These are phyloP conservation scores for Tetrahymena borealis DNA, from an alignment of 73 alveolate genomes.

Conservation along the genomic window DNA sequence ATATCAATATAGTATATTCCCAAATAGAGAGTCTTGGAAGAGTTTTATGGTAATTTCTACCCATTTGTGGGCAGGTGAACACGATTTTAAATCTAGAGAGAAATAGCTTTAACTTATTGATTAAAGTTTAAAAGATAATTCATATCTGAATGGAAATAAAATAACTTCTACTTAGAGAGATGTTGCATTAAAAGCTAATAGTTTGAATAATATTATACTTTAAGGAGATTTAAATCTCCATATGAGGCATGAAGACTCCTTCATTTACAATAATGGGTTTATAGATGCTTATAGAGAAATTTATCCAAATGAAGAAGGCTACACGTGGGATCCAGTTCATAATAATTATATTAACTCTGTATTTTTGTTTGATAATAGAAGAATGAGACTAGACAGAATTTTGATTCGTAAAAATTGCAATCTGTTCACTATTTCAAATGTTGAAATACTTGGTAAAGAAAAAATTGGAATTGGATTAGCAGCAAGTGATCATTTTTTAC, in stretches of 20 bases:
- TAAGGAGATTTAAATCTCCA: conserved; percentile 31
- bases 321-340: conserved; percentile 9
- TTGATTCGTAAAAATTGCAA: not conserved
- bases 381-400: conserved; percentile 41
- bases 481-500: not conserved
- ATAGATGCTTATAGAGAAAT: conserved; percentile 16
- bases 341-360: conserved; percentile 5
- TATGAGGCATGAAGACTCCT: not conserved
- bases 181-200: not conserved
- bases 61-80: not conserved
- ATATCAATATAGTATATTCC: not conserved
- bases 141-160: not conserved
- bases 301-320: conserved; percentile 1
- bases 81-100: not conserved
- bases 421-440: not conserved
- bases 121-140: not conserved
- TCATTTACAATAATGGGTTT: not conserved
- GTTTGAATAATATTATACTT: conserved; percentile 1
- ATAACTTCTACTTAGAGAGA: not conserved
- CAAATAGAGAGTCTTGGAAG: not conserved
- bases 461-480: not conserved
- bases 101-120: not conserved
- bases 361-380: conserved; percentile 19
- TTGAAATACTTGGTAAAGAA: not conserved
- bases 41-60: not conserved